A percentile compares a stretch with the other conserved stretches of the same genome.
Conservation (phyloP, 208 protist species). For the Acanthamoeba triangularis region DNA sequence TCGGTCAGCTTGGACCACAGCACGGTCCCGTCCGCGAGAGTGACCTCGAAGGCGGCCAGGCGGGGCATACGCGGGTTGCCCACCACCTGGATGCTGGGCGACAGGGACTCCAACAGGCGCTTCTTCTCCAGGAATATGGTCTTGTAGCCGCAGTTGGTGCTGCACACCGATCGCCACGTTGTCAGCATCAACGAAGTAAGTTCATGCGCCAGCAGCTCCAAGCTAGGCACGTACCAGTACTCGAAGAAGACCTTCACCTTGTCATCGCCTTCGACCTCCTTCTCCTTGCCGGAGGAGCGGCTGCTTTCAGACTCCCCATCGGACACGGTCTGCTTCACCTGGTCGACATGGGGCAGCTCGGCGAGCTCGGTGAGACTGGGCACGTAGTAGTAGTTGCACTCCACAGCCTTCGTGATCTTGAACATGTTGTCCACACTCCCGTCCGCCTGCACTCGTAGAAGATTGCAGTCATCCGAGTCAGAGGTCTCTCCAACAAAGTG, state of each 20-base stretch:
- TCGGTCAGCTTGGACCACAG: conserved; percentile 59
- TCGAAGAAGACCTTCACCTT: conserved; percentile 41
- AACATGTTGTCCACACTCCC: conserved; percentile 74
- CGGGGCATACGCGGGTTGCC: conserved; percentile 65
- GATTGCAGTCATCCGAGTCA: neutral
- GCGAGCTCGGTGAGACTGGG: conserved; percentile 35
- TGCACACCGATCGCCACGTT: neutral
- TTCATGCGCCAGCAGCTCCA: neutral
- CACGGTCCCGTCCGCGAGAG: conserved; percentile 45
- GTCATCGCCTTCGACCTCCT: neutral
- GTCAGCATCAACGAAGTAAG: neutral
- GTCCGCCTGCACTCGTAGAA: neutral
- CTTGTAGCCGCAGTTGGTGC: conserved; percentile 76
- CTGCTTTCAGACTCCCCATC: neutral
- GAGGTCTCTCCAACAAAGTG: neutral
- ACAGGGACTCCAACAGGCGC: neutral
- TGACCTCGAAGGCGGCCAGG: conserved; percentile 59
- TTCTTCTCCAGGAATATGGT: conserved; percentile 72
- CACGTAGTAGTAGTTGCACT: conserved; percentile 75
- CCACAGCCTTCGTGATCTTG: conserved; percentile 52
- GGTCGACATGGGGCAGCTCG: neutral
- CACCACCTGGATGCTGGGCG: conserved; percentile 18
- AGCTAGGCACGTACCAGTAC: conserved; percentile 42
- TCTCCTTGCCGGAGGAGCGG: neutral
- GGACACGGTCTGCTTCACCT: neutral